phyloP scores from a whole-genome alignment of 2,329 filamentous ascomycete genomes.

The Phaeosphaeriaceae sp. region DNA sequence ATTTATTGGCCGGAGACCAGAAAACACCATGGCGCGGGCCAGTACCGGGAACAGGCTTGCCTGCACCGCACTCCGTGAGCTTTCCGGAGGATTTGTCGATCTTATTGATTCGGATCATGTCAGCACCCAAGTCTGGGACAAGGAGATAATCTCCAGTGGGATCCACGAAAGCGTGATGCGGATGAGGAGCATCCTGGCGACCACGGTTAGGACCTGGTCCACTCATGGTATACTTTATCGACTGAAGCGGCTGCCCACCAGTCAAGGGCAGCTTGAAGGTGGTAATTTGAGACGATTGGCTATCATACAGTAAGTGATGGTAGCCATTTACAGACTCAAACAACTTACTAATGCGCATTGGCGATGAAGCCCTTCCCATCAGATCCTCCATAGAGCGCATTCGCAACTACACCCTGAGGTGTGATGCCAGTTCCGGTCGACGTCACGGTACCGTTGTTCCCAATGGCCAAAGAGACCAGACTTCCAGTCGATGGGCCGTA shows the following conservation, averaged over 20 bases:
- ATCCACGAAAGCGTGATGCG: constrained; percentile 60
- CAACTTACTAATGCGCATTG: constrained; percentile 40
- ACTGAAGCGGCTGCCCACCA: constrained; percentile 34
- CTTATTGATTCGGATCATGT: constrained; percentile 62
- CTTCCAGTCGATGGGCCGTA: constrained; percentile 22
- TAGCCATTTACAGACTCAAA: neutral
- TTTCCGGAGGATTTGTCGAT: constrained; percentile 55
- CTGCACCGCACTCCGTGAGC: constrained; percentile 56
- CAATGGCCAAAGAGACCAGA: constrained; percentile 33
- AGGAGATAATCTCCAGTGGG: constrained; percentile 59
- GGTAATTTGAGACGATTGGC: constrained; percentile 39
- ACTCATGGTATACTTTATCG: constrained; percentile 38
- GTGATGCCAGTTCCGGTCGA: constrained; percentile 31
- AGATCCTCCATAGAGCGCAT: constrained; percentile 35
- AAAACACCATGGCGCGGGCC: constrained; percentile 63
- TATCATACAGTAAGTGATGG: constrained; percentile 12
- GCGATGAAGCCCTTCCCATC: constrained; percentile 41
- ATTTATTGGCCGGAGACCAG: constrained; percentile 47
- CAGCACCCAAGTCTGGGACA: constrained; percentile 62
- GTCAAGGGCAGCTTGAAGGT: constrained; percentile 46
- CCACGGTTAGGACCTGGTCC: constrained; percentile 52
- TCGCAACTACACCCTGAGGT: constrained; percentile 33
- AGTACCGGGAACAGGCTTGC: constrained; percentile 54
- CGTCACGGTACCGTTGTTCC: constrained; percentile 32
- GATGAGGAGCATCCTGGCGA: constrained; percentile 64